Percentiles rank a stretch among this genome's conserved stretches.
Conservation (phyloP, 192 early-diverging fungal species). For the Coemansia pectinata region DNA sequence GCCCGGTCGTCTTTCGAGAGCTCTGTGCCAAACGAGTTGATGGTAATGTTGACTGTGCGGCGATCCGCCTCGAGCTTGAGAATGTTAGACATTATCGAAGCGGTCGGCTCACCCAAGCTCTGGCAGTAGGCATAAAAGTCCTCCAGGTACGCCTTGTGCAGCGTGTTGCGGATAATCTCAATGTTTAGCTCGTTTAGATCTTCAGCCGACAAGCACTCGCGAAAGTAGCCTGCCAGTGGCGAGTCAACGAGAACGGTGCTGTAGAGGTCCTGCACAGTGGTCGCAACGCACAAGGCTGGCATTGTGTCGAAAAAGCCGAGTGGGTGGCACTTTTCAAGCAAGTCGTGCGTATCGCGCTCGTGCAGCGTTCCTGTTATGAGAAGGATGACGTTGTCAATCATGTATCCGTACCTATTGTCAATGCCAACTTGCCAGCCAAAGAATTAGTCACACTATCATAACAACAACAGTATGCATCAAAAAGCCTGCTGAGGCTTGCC, state of each 20-base stretch:
- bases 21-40: conserved; percentile 99
- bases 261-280: conserved; percentile 93
- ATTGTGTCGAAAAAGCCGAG: conserved; percentile 98
- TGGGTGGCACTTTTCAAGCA: conserved; percentile 97
- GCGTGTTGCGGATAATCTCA: conserved; percentile 99
- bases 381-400: conserved; percentile 99
- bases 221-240: conserved; percentile 97
- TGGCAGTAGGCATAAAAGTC: conserved; percentile 95
- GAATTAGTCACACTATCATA: background rate
- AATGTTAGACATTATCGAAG: conserved; percentile 91
- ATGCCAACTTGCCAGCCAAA: background rate
- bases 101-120: conserved; percentile 78
- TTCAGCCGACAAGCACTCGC: conserved; percentile 93
- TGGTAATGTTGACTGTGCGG: conserved; percentile 97
- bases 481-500: background rate
- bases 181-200: conserved; percentile 99
- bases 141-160: conserved; percentile 98
- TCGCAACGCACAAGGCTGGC: conserved; percentile 96
- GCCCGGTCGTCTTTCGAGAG: conserved; percentile 94
- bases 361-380: conserved; percentile 98
- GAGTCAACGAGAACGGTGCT: conserved; percentile 96
- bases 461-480: background rate
- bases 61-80: conserved; percentile 98
- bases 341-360: conserved; percentile 95
- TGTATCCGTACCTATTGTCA: conserved; percentile 67